Evolutionary conservation across 352 stramenopile genomes (phyloP).

Genomic region (Phytophthora pinifolia): DNA sequence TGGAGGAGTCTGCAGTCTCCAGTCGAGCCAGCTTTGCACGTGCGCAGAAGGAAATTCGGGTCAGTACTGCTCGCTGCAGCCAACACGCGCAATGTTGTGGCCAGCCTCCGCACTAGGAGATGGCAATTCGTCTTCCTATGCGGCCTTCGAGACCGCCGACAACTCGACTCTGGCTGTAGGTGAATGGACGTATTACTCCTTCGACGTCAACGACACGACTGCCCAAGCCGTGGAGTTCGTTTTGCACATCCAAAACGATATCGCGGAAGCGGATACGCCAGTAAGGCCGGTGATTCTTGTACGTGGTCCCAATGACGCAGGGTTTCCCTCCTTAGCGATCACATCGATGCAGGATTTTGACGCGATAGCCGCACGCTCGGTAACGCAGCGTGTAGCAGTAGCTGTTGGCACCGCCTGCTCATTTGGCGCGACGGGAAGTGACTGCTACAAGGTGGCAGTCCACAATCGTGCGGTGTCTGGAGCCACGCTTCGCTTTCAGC

Average conservation of each 20-base stretch:
- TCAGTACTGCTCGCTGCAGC: constrained; percentile 46
- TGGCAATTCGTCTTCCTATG: constrained; percentile 22
- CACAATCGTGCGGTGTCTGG: constrained; percentile 67
- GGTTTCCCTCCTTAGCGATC: constrained; percentile 51
- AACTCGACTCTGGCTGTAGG: constrained; percentile 40
- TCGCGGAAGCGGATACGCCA: constrained; percentile 35
- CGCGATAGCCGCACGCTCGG: constrained; percentile 22
- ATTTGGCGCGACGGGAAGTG: constrained; percentile 25
- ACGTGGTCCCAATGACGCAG: constrained; percentile 44
- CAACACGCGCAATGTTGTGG: constrained; percentile 19
- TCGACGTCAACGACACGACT: constrained; percentile 53
- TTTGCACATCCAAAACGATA: constrained; percentile 47
- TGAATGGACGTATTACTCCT: constrained; percentile 64
- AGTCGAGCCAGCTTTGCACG: constrained; percentile 51
- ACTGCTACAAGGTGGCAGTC: constrained; percentile 75
- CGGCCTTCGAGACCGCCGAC: constrained; percentile 26
- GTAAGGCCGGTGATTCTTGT: constrained; percentile 60
- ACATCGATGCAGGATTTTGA: constrained; percentile 58
- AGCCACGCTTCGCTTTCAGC: constrained; percentile 37
- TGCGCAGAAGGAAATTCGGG: constrained; percentile 36
- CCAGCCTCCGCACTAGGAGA: neutral
- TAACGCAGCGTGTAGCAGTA: constrained; percentile 43
- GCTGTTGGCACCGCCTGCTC: constrained; percentile 48
- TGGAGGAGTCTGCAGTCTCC: constrained; percentile 45
- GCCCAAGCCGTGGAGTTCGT: constrained; percentile 49